Conservation (phyloP, 768 basidiomycete genomes). For the Dendrothele bispora region DNA sequence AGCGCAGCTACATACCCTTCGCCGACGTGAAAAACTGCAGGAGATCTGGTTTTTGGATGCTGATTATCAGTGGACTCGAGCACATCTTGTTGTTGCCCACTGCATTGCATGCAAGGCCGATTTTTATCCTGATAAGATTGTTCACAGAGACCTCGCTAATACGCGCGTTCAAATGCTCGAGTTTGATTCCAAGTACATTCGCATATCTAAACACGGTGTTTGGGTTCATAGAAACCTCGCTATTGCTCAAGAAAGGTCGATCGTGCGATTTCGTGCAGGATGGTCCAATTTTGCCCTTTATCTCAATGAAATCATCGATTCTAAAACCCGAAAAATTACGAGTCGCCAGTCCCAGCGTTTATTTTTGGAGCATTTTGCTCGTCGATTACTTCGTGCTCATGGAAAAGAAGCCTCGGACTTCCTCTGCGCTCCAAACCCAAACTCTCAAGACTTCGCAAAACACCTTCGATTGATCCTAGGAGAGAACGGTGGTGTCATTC, state of each 20-base stretch:
- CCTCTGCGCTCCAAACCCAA: conserved; percentile 9
- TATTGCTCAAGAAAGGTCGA: conserved; percentile 14
- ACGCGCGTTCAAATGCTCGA: conserved; percentile 11
- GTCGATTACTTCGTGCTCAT: conserved; percentile 13
- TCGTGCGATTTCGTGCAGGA: conserved; percentile 14
- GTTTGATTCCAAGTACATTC: conserved; percentile 12
- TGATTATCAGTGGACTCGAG: conserved; percentile 2
- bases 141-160: conserved; percentile 4
- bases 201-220: conserved; percentile 18
- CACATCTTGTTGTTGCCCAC: conserved; percentile 9
- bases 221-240: conserved; percentile 18
- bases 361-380: conserved; percentile 17
- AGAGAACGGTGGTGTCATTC: conserved; percentile 7
- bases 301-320: conserved; percentile 11
- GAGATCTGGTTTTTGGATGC: conserved; percentile 6
- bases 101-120: conserved; percentile 15
- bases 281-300: conserved; percentile 22
- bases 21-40: conserved; percentile 1
- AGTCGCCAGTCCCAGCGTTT: conserved; percentile 14
- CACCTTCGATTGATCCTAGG: conserved; percentile 8
- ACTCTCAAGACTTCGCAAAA: not conserved
- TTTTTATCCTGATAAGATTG: conserved; percentile 19
- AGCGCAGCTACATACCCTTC: conserved; percentile 6
- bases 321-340: conserved; percentile 1
- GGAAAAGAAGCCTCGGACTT: conserved; percentile 1